Evolutionary conservation across 1,139 yeast genomes (phyloP).

Genomic region (Pichia inconspicua): DNA sequence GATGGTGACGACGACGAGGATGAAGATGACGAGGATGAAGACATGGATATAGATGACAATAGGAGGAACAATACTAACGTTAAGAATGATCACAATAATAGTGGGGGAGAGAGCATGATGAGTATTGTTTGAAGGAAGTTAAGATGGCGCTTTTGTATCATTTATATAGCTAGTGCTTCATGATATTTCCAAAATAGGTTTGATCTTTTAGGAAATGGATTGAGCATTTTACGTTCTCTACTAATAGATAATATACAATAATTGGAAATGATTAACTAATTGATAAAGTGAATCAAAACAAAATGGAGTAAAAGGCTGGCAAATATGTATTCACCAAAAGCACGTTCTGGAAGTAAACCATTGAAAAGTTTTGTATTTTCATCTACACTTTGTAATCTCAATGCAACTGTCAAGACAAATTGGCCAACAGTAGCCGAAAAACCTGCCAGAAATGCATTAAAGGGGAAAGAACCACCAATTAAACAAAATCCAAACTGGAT

Average conservation of each 20-base stretch:
- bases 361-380: slow-evolving; percentile 38
- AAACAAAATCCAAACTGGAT: slow-evolving; percentile 73
- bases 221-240: not conserved
- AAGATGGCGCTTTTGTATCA: not conserved
- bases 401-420: slow-evolving; percentile 75
- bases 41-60: not conserved
- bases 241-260: not conserved
- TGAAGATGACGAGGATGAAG: slow-evolving; percentile 1
- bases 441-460: slow-evolving; percentile 93
- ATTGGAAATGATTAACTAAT: slow-evolving; percentile 32
- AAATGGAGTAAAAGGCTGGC: slow-evolving; percentile 88
- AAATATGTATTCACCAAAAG: slow-evolving; percentile 82
- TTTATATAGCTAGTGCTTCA: not conserved
- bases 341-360: slow-evolving; percentile 59
- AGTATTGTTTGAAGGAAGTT: slow-evolving; percentile 20
- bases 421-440: slow-evolving; percentile 91
- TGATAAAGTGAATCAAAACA: slow-evolving; percentile 83
- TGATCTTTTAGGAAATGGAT: not conserved
- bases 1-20: not conserved
- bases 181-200: not conserved
- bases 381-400: slow-evolving; percentile 61
- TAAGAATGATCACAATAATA: slow-evolving; percentile 3
- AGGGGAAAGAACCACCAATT: slow-evolving; percentile 84
- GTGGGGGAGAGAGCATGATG: slow-evolving; percentile 28
- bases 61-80: not conserved